phyloP scores from a whole-genome alignment of 495 filamentous ascomycete genomes.

The Tuber aestivum region DNA sequence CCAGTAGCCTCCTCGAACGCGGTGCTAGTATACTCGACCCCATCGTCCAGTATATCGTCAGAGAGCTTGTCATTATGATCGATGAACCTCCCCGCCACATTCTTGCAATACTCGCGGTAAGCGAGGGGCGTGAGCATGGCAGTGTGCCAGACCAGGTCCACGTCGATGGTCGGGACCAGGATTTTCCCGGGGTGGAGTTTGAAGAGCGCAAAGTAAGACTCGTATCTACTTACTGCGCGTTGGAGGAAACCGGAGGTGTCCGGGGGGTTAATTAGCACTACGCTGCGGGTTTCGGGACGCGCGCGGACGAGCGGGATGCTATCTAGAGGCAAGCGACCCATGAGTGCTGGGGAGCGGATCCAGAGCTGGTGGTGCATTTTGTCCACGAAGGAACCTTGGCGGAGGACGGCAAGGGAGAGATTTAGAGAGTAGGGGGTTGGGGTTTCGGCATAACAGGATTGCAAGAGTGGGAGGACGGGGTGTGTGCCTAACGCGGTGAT shows the following conservation, averaged over 20 bases:
- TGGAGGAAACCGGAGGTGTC: slow-evolving; percentile 56
- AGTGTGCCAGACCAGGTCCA: slow-evolving; percentile 81
- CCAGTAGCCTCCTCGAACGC: slow-evolving; percentile 56
- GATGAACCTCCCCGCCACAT: slow-evolving; percentile 51
- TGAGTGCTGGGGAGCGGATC: slow-evolving; percentile 43
- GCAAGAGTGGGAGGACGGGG: slow-evolving; percentile 14
- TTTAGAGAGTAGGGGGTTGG: slow-evolving; percentile 64
- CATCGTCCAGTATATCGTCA: slow-evolving; percentile 54
- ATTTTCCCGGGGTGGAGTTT: slow-evolving; percentile 49
- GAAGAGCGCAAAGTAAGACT: slow-evolving; percentile 65
- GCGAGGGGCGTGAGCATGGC: slow-evolving; percentile 58
- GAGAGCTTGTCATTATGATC: slow-evolving; percentile 85
- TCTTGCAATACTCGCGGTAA: slow-evolving; percentile 58
- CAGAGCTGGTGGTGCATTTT: slow-evolving; percentile 62
- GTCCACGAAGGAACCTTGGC: slow-evolving; percentile 71
- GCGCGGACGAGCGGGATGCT: slow-evolving; percentile 66
- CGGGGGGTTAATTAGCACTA: slow-evolving; percentile 44
- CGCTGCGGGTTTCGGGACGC: slow-evolving; percentile 43
- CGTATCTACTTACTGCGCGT: slow-evolving; percentile 63
- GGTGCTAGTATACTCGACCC: slow-evolving; percentile 71
- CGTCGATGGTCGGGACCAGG: slow-evolving; percentile 75
- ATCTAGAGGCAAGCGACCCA: slow-evolving; percentile 30
- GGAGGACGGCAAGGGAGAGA: slow-evolving; percentile 69
- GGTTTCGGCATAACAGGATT: slow-evolving; percentile 47
- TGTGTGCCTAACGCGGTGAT: background rate